Conservation (phyloP, 192 early-diverging fungal species). For the Coemansia sp. region DNA sequence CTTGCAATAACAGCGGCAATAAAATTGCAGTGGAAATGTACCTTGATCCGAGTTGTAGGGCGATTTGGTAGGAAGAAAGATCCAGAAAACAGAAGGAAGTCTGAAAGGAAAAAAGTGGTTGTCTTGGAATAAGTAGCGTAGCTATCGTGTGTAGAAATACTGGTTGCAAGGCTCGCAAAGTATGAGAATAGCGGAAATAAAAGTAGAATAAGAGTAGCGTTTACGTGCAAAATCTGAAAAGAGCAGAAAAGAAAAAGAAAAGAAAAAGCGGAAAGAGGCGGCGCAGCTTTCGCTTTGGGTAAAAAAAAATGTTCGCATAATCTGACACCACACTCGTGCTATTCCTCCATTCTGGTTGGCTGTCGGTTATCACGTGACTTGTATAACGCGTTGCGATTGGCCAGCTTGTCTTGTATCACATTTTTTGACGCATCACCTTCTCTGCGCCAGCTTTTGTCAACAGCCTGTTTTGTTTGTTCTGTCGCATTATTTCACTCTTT, state of each 20-base stretch:
- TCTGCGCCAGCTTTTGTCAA: not conserved
- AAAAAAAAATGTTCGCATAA: not conserved
- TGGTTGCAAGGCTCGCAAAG: not conserved
- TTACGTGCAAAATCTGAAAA: slow-evolving; percentile 5
- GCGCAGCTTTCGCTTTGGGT: not conserved
- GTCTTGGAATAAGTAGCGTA: not conserved
- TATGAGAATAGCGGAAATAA: not conserved
- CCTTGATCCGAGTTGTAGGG: slow-evolving; percentile 5
- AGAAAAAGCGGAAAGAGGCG: not conserved
- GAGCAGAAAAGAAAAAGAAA: slow-evolving; percentile 1
- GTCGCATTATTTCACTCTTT: not conserved
- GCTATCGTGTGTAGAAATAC: not conserved
- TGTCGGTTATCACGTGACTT: not conserved
- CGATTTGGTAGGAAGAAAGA: not conserved
- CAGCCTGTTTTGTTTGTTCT: not conserved
- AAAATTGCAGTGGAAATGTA: slow-evolving; percentile 7
- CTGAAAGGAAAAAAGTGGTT: not conserved
- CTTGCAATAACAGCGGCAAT: slow-evolving; percentile 1
- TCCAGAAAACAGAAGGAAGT: not conserved
- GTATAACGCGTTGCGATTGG: not conserved
- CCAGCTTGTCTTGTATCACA: not conserved
- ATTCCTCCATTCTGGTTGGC: not conserved
- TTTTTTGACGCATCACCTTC: not conserved
- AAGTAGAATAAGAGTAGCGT: slow-evolving; percentile 8
- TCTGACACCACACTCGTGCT: not conserved